Conservation (phyloP, 2,329 filamentous ascomycete genomes). For the Talaromyces sp. region DNA sequence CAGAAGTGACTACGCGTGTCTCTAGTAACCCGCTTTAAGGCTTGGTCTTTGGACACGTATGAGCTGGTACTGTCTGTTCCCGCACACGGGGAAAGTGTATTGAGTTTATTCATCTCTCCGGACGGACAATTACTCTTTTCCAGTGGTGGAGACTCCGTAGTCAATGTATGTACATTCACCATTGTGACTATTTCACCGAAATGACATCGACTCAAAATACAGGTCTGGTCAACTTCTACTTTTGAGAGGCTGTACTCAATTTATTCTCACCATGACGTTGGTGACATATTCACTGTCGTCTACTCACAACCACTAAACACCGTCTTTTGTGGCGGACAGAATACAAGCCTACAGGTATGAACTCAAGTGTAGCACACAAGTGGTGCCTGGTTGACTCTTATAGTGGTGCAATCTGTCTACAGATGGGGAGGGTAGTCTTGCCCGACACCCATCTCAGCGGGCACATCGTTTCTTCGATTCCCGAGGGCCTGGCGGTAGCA, state of each 20-base stretch:
- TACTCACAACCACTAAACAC: constrained; percentile 77
- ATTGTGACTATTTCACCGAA: too few relatives aligned
- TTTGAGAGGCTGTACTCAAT: constrained; percentile 80
- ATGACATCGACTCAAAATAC: background rate
- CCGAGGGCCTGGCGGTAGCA: constrained; percentile 73
- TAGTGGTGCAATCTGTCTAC: constrained; percentile 72
- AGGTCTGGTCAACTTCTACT: constrained; percentile 75
- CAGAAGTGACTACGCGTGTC: background rate
- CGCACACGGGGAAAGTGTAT: constrained; percentile 86
- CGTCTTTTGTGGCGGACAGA: constrained; percentile 88
- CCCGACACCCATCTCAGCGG: constrained; percentile 69
- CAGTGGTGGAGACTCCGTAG: constrained; percentile 85
- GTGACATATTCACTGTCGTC: constrained; percentile 91
- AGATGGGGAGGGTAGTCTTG: constrained; percentile 59
- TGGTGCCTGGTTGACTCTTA: constrained; percentile 19
- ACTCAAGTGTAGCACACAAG: background rate
- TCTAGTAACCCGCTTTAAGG: too few relatives aligned
- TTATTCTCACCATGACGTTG: constrained; percentile 89
- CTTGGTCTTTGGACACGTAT: constrained; percentile 87
- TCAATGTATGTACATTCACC: constrained; percentile 60
- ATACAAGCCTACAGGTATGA: constrained; percentile 75
- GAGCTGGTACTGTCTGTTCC: constrained; percentile 74
- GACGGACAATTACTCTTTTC: constrained; percentile 79
- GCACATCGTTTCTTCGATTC: constrained; percentile 94
- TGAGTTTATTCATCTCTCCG: constrained; percentile 75